Percentiles rank a stretch among this genome's conserved stretches.
Evolutionary conservation across 805 yeast genomes (phyloP).

Genomic region (Ogataea nonfermentans): DNA sequence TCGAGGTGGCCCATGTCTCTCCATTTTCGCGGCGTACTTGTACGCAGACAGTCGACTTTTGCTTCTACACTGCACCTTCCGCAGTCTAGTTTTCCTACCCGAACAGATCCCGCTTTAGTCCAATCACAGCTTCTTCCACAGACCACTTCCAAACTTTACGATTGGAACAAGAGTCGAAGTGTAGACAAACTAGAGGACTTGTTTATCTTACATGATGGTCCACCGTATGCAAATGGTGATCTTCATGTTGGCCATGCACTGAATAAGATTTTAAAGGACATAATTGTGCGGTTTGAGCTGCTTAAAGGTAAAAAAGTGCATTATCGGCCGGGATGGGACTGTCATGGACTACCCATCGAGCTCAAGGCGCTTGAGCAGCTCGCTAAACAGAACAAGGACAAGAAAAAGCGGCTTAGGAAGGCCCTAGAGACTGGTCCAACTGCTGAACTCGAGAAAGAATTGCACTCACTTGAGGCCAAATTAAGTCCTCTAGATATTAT

Average conservation of each 20-base stretch:
- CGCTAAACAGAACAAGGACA: constrained; percentile 30
- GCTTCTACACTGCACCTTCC: constrained; percentile 49
- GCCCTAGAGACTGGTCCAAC: constrained; percentile 21
- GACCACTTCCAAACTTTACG: constrained; percentile 59
- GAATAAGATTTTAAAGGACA: constrained; percentile 86
- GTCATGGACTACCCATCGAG: constrained; percentile 97
- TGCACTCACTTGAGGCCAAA: constrained; percentile 19
- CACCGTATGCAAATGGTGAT: constrained; percentile 97
- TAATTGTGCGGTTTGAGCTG: constrained; percentile 70
- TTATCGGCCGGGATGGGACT: constrained; percentile 97
- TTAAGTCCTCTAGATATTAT: constrained; percentile 56
- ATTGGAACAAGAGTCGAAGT: constrained; percentile 49
- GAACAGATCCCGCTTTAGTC: constrained; percentile 49
- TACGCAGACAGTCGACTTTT: constrained; percentile 15
- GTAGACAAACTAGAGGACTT: constrained; percentile 35
- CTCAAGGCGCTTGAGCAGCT: constrained; percentile 65
- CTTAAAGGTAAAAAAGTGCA: constrained; percentile 56
- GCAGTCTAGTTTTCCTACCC: constrained; percentile 60
- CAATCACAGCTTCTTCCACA: constrained; percentile 45
- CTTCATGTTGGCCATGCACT: constrained; percentile 90
- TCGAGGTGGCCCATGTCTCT: neutral
- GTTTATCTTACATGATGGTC: constrained; percentile 90
- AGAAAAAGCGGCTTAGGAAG: constrained; percentile 31
- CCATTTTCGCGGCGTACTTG: constrained; percentile 1
- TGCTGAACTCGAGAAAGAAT: constrained; percentile 10